phyloP scores from a whole-genome alignment of 2,329 filamentous ascomycete species.

The Fusarium buxicola region DNA sequence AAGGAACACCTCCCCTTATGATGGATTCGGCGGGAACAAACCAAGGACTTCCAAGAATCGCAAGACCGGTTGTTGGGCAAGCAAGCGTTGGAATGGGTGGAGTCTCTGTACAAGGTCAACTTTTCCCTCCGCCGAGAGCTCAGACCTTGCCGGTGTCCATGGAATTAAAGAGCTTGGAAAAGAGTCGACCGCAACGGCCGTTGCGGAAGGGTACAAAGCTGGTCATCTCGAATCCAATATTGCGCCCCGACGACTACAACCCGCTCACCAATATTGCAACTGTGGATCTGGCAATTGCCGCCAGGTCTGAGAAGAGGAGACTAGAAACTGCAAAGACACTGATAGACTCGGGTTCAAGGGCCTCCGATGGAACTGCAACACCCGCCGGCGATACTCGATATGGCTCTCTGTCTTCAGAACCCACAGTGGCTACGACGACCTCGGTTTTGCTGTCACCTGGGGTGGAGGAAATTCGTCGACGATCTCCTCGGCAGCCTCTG shows the following conservation, averaged over 20 bases:
- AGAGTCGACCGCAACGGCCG: constrained; percentile 43
- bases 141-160: constrained; percentile 39
- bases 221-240: constrained; percentile 63
- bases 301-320: constrained; percentile 58
- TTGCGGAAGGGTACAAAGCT: constrained; percentile 53
- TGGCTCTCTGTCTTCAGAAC: constrained; percentile 10
- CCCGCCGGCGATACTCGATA: constrained; percentile 2
- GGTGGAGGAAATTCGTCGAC: constrained; percentile 61
- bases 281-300: constrained; percentile 63
- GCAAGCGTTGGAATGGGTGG: constrained; percentile 53
- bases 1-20: constrained; percentile 28
- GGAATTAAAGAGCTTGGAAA: constrained; percentile 30
- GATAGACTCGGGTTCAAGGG: neutral
- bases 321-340: constrained; percentile 49
- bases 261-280: constrained; percentile 60
- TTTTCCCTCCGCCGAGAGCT: constrained; percentile 57
- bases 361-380: neutral
- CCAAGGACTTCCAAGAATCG: constrained; percentile 52
- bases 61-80: constrained; percentile 53
- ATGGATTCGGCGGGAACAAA: constrained; percentile 30
- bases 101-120: constrained; percentile 53
- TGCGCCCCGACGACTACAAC: constrained; percentile 52
- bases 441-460: constrained; percentile 64
- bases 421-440: constrained; percentile 55
- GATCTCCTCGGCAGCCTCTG: constrained; percentile 60